These are phyloP conservation scores for Ophiostoma piceae DNA, from an alignment of 2,329 filamentous ascomycete genomes.

Conservation along the genomic window DNA sequence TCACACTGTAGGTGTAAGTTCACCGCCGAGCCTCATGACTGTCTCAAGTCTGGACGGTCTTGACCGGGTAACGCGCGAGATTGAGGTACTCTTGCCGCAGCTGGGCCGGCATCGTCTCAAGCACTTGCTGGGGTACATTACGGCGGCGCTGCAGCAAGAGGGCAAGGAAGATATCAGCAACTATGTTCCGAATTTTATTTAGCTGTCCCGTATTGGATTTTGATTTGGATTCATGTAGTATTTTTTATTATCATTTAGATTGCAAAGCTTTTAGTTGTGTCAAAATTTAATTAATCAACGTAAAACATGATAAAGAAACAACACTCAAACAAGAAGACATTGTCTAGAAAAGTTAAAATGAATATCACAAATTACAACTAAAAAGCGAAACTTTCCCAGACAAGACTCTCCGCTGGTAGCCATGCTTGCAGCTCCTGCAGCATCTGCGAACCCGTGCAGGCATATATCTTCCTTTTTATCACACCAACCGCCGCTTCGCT, in stretches of 20 bases:
- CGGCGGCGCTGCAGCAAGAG: background rate
- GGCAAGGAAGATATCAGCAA: background rate
- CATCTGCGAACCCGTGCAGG: conserved; percentile 44
- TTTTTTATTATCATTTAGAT: too few species aligned
- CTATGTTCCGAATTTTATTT: conserved; percentile 11
- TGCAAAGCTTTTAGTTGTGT: too few species aligned
- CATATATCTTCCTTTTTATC: conserved; percentile 44
- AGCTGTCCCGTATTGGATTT: background rate
- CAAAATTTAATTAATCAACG: too few species aligned
- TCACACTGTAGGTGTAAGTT: background rate
- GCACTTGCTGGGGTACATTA: conserved; percentile 10
- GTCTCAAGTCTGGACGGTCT: background rate
- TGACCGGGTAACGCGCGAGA: background rate
- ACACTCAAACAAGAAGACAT: too few species aligned
- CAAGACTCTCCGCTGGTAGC: conserved; percentile 50
- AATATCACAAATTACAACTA: too few species aligned
- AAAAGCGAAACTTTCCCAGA: conserved; percentile 54
- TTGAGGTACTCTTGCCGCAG: background rate
- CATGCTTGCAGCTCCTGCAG: conserved; percentile 43
- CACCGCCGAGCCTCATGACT: background rate
- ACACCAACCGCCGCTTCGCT: conserved; percentile 28
- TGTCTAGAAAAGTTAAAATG: too few species aligned
- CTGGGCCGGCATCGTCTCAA: conserved; percentile 17
- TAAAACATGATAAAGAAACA: too few species aligned
- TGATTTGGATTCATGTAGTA: too few species aligned